Conservation (phyloP, 2,329 filamentous ascomycete species). For the Elsinoe perseae region DNA sequence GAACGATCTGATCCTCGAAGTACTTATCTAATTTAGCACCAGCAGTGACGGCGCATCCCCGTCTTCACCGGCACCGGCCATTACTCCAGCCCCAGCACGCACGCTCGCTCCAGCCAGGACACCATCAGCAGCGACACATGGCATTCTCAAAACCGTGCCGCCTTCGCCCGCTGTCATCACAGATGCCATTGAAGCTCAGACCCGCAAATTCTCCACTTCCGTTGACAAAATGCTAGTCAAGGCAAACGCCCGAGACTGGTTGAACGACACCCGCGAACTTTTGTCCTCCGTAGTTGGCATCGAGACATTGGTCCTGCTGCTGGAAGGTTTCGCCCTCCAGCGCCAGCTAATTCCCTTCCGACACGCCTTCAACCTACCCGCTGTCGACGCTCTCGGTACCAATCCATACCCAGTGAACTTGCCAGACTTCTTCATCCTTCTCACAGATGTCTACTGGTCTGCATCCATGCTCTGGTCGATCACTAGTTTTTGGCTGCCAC, state of each 20-base stretch:
- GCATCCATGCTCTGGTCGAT: slow-evolving; percentile 64
- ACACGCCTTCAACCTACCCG: slow-evolving; percentile 66
- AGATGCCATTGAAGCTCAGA: slow-evolving; percentile 64
- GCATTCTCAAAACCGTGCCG: slow-evolving; percentile 48
- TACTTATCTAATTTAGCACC: neutral
- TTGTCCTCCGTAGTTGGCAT: slow-evolving; percentile 67
- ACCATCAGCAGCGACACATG: slow-evolving; percentile 18
- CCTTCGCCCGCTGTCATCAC: slow-evolving; percentile 73
- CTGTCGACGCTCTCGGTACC: slow-evolving; percentile 49
- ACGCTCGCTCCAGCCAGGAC: slow-evolving; percentile 22
- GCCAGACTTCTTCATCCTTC: slow-evolving; percentile 71
- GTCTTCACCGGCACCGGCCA: slow-evolving; percentile 36
- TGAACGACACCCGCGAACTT: slow-evolving; percentile 58
- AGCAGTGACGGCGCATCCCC: slow-evolving; percentile 24
- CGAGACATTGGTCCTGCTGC: slow-evolving; percentile 56
- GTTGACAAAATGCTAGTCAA: slow-evolving; percentile 57
- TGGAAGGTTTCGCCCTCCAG: slow-evolving; percentile 65
- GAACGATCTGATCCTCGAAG: slow-evolving; percentile 12
- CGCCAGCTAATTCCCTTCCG: slow-evolving; percentile 62
- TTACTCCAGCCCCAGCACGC: slow-evolving; percentile 32
- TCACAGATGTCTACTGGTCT: slow-evolving; percentile 71
- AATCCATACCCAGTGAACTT: slow-evolving; percentile 51
- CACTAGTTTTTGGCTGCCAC: slow-evolving; percentile 61
- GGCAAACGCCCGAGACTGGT: slow-evolving; percentile 58
- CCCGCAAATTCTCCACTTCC: slow-evolving; percentile 58